A percentile compares a stretch with the other conserved stretches of the same genome.
These are phyloP conservation scores for Saccharomycopsis fibuligera DNA, from an alignment of 805 yeast genomes.

Conservation along the genomic window DNA sequence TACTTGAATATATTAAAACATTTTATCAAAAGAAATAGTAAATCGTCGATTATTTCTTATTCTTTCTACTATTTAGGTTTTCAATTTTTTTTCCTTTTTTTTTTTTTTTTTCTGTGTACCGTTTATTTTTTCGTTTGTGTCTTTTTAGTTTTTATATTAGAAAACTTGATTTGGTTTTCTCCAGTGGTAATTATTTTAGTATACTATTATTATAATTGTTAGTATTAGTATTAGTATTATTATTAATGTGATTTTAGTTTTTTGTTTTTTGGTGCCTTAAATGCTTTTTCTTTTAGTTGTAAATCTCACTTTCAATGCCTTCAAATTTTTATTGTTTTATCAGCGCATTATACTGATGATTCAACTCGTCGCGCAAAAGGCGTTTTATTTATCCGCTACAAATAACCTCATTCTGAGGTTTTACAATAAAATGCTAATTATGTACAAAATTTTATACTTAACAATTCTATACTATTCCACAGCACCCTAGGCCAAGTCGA, in stretches of 20 bases:
- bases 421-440: too few relatives aligned
- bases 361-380: too few relatives aligned
- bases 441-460: too few relatives aligned
- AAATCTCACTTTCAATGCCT: too few relatives aligned
- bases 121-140: background rate
- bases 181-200: background rate
- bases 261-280: background rate
- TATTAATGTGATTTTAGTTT: background rate
- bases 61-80: background rate
- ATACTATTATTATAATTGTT: background rate
- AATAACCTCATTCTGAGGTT: too few relatives aligned
- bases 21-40: background rate
- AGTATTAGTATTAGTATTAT: background rate
- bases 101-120: background rate
- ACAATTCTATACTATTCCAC: too few relatives aligned
- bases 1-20: conserved; percentile 1
- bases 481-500: too few relatives aligned
- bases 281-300: too few relatives aligned
- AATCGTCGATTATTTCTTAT: background rate
- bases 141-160: too few relatives aligned
- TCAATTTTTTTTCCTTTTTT: background rate
- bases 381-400: too few relatives aligned
- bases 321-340: too few relatives aligned
- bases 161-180: background rate
- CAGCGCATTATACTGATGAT: too few relatives aligned